Base-by-base conservation (phyloP, 2,329 filamentous ascomycete species). In the Aquanectria penicillioides region DNA sequence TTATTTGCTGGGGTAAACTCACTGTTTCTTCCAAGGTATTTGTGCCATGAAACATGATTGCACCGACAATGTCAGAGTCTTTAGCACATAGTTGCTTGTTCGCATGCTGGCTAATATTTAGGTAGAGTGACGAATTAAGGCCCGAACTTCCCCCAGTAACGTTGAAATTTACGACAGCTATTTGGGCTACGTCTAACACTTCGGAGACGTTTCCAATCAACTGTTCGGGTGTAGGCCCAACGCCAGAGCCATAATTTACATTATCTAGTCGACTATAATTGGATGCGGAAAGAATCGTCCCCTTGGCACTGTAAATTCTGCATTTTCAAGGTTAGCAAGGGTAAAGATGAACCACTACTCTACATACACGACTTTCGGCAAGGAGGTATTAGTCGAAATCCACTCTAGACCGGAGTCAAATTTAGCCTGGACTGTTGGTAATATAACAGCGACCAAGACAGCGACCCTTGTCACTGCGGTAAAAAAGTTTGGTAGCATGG, bases 21-120 rank as follows among this genome's bases (percentile, higher is more conserved):
- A 66, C 72, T 1, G 83, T 84, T 67, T 86, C 84, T 63, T 86
- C 84, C 4, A 87, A 73, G 0, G 81, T 85, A 61, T 87, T 85
- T 3, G 84, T 87, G n/a, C 84, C 84, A 63, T 76, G 73, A 6
- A 62, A 34, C 63, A 62, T 66, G n/a, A 64, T 50, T 8, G 66
- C 73, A 15, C 67, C 72, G 17, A 53, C 68, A 43, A 72, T 69
- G 33, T 76, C 72, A 2, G 70, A 74, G 15, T 50, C 65, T 20
- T 66, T 38, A n/a, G 65, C 57, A 54, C 73, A 75, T 5, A 76
- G 63, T 13, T 71, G 70, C 6, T 49, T 54, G 52, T 74, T 73
- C 40, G 73, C 73, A 37, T 73, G 61, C 43, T 71, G 69, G 49
- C 59, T 71, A 50, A 75, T 68, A 52, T 75, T 73, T 5, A 75